Evolutionary conservation across 805 yeast species (phyloP).

Genomic region (Wickerhamiella occidentalis): DNA sequence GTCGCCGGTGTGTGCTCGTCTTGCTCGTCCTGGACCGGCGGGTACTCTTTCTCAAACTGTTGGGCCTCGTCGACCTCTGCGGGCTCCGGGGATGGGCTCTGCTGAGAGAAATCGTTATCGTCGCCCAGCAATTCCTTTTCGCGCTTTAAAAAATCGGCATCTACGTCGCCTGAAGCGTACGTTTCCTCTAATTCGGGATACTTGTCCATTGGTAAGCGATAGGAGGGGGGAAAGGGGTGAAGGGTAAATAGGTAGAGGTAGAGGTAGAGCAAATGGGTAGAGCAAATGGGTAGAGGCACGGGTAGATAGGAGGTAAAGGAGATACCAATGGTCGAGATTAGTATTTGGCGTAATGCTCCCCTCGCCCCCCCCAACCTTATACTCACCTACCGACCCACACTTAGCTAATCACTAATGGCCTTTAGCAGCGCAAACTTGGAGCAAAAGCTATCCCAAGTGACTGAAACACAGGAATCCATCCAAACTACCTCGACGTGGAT

Average conservation of each 20-base stretch:
- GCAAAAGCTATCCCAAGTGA: constrained; percentile 29
- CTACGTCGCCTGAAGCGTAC: constrained; percentile 30
- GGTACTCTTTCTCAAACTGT: constrained; percentile 22
- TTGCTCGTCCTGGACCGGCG: constrained; percentile 19
- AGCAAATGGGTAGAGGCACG: no score
- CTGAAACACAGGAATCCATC: constrained; percentile 59
- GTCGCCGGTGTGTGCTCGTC: neutral
- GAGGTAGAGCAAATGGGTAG: no score
- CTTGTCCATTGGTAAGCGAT: constrained; percentile 36
- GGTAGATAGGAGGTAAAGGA: no score
- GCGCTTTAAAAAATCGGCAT: constrained; percentile 31
- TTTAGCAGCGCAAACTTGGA: constrained; percentile 20
- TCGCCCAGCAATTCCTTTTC: constrained; percentile 35
- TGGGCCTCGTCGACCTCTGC: constrained; percentile 14
- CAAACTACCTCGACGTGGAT: constrained; percentile 64
- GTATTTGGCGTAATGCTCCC: no score
- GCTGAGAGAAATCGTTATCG: constrained; percentile 18
- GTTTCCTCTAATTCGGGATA: constrained; percentile 44
- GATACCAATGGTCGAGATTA: no score
- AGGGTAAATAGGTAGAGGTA: no score
- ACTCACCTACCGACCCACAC: no score
- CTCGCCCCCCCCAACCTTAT: no score
- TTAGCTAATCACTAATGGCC: constrained; percentile 15
- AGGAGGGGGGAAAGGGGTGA: no score
- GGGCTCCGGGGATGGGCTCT: constrained; percentile 16